Evolutionary conservation across 2,329 filamentous ascomycete species (phyloP), one percentile per base, ranked within the genome.

Genomic region (Aotearoamyces nothofagi): DNA sequence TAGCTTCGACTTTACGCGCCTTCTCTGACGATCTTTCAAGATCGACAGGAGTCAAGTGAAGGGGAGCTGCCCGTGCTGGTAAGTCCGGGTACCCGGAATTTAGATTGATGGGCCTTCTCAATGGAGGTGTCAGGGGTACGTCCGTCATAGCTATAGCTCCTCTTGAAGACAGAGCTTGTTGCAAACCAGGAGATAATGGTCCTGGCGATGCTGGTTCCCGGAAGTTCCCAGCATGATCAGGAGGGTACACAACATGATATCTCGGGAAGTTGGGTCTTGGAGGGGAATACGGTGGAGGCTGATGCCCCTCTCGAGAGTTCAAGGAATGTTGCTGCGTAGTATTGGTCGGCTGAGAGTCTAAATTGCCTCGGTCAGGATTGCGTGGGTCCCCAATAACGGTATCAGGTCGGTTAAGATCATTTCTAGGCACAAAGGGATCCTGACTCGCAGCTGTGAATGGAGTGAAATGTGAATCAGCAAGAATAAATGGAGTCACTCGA

Each of bases 151-250:
- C 61, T 24, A 77, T 69, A 2, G 60, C 67, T 1, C 72, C 66
- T 32, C 69, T 65, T 0, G 70, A 68, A 8, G 64, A 66, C 60
- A 79, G 78, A 0, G 66, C 66, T 9, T 60, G 59, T 20, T 70
- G 60, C 22, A 78, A 53, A 0, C 63, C 73, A 2, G 76, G 73
- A 1, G 77, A 77, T 1, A 69, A 51, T 2, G 70, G 71, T 0
- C 65, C 65, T 0, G 74, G 71, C 4, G 73, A 71, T 2, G 61
- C 60, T 2, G 69, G 63, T 17, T 63, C 62, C 31, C 63, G 57
- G 7, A 47, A 41, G 23, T 53, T 53, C 13, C 34, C 28, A 19
- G 31, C 56, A 35, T 70, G 63, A 3, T 55, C 58, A 1, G 70
- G 62, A 5, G 74, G 67, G 27, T 72, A 63, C 4, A 76, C 58